phyloP scores from a whole-genome alignment of 2,329 filamentous ascomycete species.

The Paecilomyces fulvus region DNA sequence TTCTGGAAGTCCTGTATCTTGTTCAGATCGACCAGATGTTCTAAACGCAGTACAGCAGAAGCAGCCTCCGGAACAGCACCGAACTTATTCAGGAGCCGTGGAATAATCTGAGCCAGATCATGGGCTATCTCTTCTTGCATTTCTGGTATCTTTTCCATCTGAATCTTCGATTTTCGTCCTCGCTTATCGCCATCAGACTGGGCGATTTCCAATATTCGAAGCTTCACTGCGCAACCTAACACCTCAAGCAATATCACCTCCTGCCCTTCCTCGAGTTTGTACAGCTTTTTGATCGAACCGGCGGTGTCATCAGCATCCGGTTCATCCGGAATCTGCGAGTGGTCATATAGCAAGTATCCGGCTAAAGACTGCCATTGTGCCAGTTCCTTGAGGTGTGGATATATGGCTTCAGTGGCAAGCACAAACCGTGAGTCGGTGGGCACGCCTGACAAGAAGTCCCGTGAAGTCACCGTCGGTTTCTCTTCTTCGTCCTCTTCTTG shows the following conservation, averaged over 20 bases:
- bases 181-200: constrained; percentile 53
- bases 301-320: constrained; percentile 52
- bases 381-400: constrained; percentile 71
- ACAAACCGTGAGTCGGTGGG: constrained; percentile 73
- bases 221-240: constrained; percentile 71
- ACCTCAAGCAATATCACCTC: constrained; percentile 82
- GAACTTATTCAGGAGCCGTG: constrained; percentile 82
- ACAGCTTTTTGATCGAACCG: constrained; percentile 58
- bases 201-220: constrained; percentile 56
- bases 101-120: constrained; percentile 69
- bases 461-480: constrained; percentile 12
- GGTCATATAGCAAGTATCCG: constrained; percentile 86
- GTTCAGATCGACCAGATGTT: constrained; percentile 77
- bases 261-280: constrained; percentile 66
- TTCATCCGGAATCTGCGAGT: constrained; percentile 55
- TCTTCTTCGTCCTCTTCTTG: constrained; percentile 27
- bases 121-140: constrained; percentile 71
- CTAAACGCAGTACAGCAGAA: constrained; percentile 73
- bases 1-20: constrained; percentile 84
- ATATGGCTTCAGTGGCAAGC: constrained; percentile 76
- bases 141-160: constrained; percentile 56
- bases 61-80: constrained; percentile 83
- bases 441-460: constrained; percentile 47
- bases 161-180: constrained; percentile 48
- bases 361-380: constrained; percentile 81